Evolutionary conservation across 2,329 filamentous ascomycete species (phyloP), one percentile per base, ranked within the genome.

Genomic region (Lasiodiplodia sp.): DNA sequence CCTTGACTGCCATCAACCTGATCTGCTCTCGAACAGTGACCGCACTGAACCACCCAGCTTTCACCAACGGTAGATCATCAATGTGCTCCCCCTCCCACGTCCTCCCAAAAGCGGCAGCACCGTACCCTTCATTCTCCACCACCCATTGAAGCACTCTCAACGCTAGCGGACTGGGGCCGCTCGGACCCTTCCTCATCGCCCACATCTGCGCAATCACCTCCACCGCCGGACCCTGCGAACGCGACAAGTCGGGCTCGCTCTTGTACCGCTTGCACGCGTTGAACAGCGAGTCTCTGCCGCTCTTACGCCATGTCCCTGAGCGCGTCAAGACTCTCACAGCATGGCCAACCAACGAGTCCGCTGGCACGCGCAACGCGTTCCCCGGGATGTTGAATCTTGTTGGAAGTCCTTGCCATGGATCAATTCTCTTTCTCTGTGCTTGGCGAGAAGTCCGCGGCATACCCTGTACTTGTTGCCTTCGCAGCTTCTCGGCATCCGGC

Each of bases 121-220:
- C 8, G 23, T 25, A 2, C 21, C 40, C 37, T 11, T 14, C 56
- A 28, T 44, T 28, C 37, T 60, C 56, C 2, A 28, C 21, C 11
- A 18, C 21, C 56, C 56, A 44, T 38, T 62, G 38, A 8, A 62
- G 4, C 40, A 62, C 57, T 25, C 40, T 31, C 57, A 62, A 14
- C 23, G 25, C 40, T 25, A 62, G 12, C 21, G 38, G 23, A 8
- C 40, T 49, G 18, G 40, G 40, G 23, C 57, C 40, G 4, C 23
- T 4, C 38, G 40, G 38, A 2, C 10, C 7, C 25, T 18, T 18
- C 16, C 40, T 62, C 57, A 21, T 3, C 25, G 23, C 40, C 57
- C 38, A 62, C 16, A 62, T 7, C 3, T 18, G 40, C 16, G 25
- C 57, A 8, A 62, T 40, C 1, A 4, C 18, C 6, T 11, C 4